phyloP scores from a whole-genome alignment of 192 early-diverging fungal species.

The Umbelopsis sp. region DNA sequence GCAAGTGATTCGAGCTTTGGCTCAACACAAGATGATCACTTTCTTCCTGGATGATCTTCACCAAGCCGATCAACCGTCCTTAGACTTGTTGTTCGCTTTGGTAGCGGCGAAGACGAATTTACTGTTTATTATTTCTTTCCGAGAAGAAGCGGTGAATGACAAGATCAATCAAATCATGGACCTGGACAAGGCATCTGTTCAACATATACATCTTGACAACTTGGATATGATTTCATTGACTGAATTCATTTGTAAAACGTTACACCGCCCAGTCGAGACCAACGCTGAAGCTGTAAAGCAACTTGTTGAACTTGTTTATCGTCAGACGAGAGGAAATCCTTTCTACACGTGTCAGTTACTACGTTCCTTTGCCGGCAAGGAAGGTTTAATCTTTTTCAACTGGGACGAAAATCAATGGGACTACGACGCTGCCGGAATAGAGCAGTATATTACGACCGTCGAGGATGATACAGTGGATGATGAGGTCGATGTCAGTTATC shows the following conservation, averaged over 20 bases:
- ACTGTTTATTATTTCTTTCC: constrained; percentile 27
- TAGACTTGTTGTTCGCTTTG: constrained; percentile 32
- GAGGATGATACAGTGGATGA: constrained; percentile 21
- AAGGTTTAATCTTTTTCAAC: constrained; percentile 39
- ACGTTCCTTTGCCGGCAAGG: constrained; percentile 25
- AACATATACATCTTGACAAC: constrained; percentile 26
- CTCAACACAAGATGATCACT: constrained; percentile 35
- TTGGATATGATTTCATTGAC: constrained; percentile 30
- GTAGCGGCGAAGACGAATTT: constrained; percentile 28
- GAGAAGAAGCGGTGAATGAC: constrained; percentile 25
- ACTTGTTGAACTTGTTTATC: constrained; percentile 30
- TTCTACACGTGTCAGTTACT: constrained; percentile 35
- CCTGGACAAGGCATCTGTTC: constrained; percentile 19
- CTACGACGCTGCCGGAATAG: constrained; percentile 28
- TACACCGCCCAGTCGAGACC: constrained; percentile 21
- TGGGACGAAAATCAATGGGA: constrained; percentile 42
- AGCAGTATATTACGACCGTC: constrained; percentile 22
- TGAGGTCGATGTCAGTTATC: constrained; percentile 30
- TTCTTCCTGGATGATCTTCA: constrained; percentile 41
- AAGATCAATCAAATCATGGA: constrained; percentile 16
- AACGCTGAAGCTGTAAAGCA: constrained; percentile 26
- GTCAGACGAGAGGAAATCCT: constrained; percentile 37
- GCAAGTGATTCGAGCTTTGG: constrained; percentile 31
- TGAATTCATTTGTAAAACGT: constrained; percentile 27
- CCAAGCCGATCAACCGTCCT: constrained; percentile 37